Evolutionary conservation across 2,329 filamentous ascomycete species (phyloP), one percentile per base, ranked within the genome.

Genomic region (Tolypocladium amazonense): DNA sequence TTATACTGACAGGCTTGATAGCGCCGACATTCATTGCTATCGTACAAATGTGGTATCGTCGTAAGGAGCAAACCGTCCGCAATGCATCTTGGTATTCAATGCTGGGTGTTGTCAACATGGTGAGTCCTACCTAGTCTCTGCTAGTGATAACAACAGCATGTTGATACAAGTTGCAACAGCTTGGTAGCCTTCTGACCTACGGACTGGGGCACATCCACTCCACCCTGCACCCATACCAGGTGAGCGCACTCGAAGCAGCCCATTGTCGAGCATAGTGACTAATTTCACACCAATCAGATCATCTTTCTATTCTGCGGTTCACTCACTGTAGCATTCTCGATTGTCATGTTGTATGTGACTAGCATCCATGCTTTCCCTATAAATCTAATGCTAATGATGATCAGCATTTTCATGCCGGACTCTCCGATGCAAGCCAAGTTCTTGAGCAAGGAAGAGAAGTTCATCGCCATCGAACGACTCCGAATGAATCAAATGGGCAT

Each of bases 11-110:
- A 30, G 12, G n/a, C 9, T 11, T n/a, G 20, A 12, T 11, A 35
- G 50, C 50, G 2, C 81, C 82, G 0, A 78, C 77, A 23, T 85
- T 84, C 62, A 74, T 84, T 23, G 80, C 81, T 18, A 81, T 84
- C 38, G 83, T 82, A 1, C 77, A 81, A 58, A 84, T 85, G 80
- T 87, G 83, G 83, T 87, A 81, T 75, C 76, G 81, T 50, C 76
- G 82, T 55, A 75, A 77, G 60, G 83, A 86, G 64, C 83, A 86
- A 68, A 84, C 83, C 0, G 68, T 80, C 56, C 73, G 83, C 3
- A 80, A 82, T 18, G 79, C 80, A 7, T 76, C 77, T 2, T 86
- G 83, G 83, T 85, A 85, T 64, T 78, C 77, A 27, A 86, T 84
- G 79, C 82, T 85, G 58, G 83, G 83, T 2, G 68, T 85, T 4